Percentiles rank a stretch among this genome's conserved stretches.
These are phyloP conservation scores for Cyclotella cryptica DNA, from an alignment of 108 stramenopile species.

Conservation along the genomic window DNA sequence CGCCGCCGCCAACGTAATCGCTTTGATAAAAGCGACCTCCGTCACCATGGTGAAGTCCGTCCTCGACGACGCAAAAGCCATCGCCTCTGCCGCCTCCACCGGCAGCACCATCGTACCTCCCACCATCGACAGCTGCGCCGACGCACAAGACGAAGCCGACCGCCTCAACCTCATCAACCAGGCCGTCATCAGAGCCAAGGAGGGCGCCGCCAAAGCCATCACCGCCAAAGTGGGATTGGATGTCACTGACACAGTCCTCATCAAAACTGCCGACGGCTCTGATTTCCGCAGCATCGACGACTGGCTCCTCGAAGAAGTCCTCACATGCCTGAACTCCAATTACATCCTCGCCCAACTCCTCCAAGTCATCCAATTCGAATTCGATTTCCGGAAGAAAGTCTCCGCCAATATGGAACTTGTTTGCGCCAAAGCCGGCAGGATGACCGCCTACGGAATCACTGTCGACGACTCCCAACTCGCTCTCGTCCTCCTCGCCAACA, in stretches of 20 bases:
- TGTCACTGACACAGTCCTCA: constrained; percentile 7
- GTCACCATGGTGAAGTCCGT: too few species aligned
- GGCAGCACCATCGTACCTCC: not conserved
- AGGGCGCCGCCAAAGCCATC: constrained; percentile 3
- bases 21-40: too few species aligned
- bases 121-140: not conserved
- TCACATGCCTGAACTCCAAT: not conserved
- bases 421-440: not conserved
- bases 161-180: constrained; percentile 3
- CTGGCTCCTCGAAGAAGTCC: not conserved
- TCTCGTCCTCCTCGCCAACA: constrained; percentile 15
- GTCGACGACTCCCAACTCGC: not conserved
- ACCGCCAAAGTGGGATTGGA: not conserved
- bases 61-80: too few species aligned
- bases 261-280: constrained; percentile 1
- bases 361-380: not conserved
- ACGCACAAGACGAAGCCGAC: constrained; percentile 5
- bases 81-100: not conserved
- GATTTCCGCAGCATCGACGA: constrained; percentile 3
- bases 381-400: constrained; percentile 6
- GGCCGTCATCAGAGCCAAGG: constrained; percentile 16
- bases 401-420: not conserved
- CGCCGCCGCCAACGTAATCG: not conserved
- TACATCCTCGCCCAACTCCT: constrained; percentile 8
- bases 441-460: constrained; percentile 2